phyloP scores from a whole-genome alignment of 805 yeast genomes.

The Candida pini region DNA sequence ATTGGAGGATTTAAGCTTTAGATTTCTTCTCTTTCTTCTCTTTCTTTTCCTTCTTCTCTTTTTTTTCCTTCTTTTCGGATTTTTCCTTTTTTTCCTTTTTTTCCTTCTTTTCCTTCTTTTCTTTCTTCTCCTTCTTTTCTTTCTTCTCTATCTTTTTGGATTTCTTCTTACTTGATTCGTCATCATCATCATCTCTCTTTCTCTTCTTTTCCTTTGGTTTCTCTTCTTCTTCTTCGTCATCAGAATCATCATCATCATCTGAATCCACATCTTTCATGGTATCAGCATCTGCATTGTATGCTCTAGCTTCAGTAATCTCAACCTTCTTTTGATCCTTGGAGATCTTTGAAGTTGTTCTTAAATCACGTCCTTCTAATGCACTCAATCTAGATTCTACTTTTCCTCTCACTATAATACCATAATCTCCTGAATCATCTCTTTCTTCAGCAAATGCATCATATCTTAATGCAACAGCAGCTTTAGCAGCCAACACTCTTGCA shows the following conservation, averaged over 20 bases:
- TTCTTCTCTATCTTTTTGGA: constrained; percentile 16
- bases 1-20: too few species aligned
- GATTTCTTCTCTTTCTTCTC: constrained; percentile 18
- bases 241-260: constrained; percentile 26
- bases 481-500: constrained; percentile 97
- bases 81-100: constrained; percentile 21
- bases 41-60: constrained; percentile 23
- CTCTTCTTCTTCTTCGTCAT: constrained; percentile 28
- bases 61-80: constrained; percentile 26
- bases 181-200: constrained; percentile 20
- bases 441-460: constrained; percentile 97
- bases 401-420: constrained; percentile 86
- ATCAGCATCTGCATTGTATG: constrained; percentile 95
- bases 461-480: constrained; percentile 95
- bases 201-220: constrained; percentile 19
- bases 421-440: constrained; percentile 90
- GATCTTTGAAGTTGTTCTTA: constrained; percentile 82
- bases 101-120: constrained; percentile 15
- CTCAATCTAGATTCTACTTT: constrained; percentile 93
- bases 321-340: constrained; percentile 81
- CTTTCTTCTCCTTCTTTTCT: constrained; percentile 20
- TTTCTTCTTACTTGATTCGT: constrained; percentile 21
- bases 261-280: constrained; percentile 37
- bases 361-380: constrained; percentile 93
- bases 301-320: constrained; percentile 75